Evolutionary conservation across 1,139 yeast species (phyloP), one percentile per base, ranked within the genome.

Genomic region (Yamadazyma dendronema): DNA sequence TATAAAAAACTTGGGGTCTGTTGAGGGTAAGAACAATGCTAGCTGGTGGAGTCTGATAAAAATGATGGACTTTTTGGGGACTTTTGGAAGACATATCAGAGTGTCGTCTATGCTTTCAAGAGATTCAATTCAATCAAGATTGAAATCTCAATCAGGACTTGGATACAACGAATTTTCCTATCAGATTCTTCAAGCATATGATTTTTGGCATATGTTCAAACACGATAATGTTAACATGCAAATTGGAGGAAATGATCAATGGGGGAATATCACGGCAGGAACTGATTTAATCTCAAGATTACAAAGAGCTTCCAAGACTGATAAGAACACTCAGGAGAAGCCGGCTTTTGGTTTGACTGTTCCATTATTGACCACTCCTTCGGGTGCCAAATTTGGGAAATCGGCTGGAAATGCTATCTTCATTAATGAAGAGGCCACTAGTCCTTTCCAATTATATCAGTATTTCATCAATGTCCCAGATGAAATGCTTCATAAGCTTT

Each of bases 231-330:
- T 92, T 30, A 69, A 74, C 34, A 61, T 89, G 25, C 97, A 92
- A 62, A 79, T 94, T 17, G 99, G 99, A 12, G 99, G 99, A 7
- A 89, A 85, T 55, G 98, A 92, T 57, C 99, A 92, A 61, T 92
- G 97, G 92, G 99, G 99, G 1, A 92, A 92, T 53, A 94, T 94
- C 44, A 88, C 95, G 4, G 97, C 97, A 0, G 99, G 99, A 0
- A 77, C 87, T 34, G 98, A 92, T 54, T 68, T 94, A 41, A 88
- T 92, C 31, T 72, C 84, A 1, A 67, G 96, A 46, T 59, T 87
- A 37, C 68, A 62, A 34, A 61, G 60, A 30, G 41, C 53, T 12
- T 35, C 24, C 17, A 42, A 38, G 22, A 40, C 41, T 8, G 22
- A 19, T 19, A 19, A 19, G 9, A 19, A 19, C 8, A 42, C 41